phyloP scores from a whole-genome alignment of 2,329 filamentous ascomycete genomes.

The Colletotrichum horii region DNA sequence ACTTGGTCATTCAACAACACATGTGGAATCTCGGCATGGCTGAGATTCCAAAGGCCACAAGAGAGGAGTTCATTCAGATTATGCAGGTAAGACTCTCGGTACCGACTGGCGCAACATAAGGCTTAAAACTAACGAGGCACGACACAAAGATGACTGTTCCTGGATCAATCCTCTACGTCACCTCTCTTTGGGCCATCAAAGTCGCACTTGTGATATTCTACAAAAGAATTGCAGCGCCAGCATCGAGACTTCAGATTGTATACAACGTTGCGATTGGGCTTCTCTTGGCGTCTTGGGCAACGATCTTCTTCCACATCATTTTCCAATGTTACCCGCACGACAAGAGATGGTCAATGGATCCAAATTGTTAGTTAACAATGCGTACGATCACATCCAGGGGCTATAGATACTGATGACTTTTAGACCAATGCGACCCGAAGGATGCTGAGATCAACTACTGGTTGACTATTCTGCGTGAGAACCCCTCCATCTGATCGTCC shows the following conservation, averaged over 20 bases:
- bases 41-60: conserved; percentile 24
- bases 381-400: background rate
- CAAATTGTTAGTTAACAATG: conserved; percentile 21
- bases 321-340: conserved; percentile 42
- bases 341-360: conserved; percentile 34
- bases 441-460: conserved; percentile 22
- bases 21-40: conserved; percentile 30
- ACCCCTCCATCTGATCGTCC: background rate
- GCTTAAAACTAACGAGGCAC: background rate
- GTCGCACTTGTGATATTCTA: conserved; percentile 45
- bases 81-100: conserved; percentile 24
- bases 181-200: conserved; percentile 46
- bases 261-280: conserved; percentile 40
- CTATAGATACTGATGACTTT: background rate
- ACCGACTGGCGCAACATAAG: background rate
- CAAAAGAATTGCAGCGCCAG: conserved; percentile 40
- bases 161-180: conserved; percentile 43
- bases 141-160: conserved; percentile 41
- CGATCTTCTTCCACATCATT: conserved; percentile 43
- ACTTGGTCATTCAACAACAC: conserved; percentile 35
- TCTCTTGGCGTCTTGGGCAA: conserved; percentile 31
- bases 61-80: conserved; percentile 27
- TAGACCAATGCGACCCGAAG: conserved; percentile 18
- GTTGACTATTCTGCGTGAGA: conserved; percentile 21
- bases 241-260: conserved; percentile 37